phyloP scores from a whole-genome alignment of 306 rosid genomes.

The Sicyos edulis region DNA sequence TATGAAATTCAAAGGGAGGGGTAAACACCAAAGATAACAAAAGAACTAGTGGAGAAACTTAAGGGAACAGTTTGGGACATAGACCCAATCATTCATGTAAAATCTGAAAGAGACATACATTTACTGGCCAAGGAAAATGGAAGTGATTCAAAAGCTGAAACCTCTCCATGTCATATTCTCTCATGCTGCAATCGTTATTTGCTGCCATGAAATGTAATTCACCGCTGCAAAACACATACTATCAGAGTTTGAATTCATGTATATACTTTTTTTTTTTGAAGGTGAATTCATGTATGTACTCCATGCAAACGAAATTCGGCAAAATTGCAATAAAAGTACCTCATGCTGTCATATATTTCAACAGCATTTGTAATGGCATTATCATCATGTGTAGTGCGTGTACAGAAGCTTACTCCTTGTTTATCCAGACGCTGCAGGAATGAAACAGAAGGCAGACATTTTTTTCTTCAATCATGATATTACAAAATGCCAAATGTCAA shows the following conservation, averaged over 20 bases:
- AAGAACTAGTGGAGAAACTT: not conserved
- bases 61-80: not conserved
- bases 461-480: not conserved
- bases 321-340: conserved; percentile 15
- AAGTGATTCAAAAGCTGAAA: conserved; percentile 34
- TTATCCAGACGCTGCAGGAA: conserved; percentile 31
- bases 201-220: conserved; percentile 40
- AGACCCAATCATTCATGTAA: not conserved
- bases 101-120: conserved; percentile 25
- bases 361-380: conserved; percentile 36
- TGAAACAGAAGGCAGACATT: not conserved
- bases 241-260: conserved; percentile 4
- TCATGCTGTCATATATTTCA: conserved; percentile 29
- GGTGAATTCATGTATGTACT: not conserved
- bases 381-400: conserved; percentile 32
- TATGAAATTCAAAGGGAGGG: no score
- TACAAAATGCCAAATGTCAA: not conserved
- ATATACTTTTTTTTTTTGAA: no score
- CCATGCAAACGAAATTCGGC: not conserved
- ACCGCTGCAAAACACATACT: conserved; percentile 22
- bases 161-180: conserved; percentile 32
- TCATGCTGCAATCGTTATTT: conserved; percentile 35
- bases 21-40: no score
- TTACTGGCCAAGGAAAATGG: conserved; percentile 35
- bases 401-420: conserved; percentile 36